Evolutionary conservation across 1,284 basidiomycete species (phyloP), one percentile per base, ranked within the genome.

Genomic region (Ceratobasidium sp.): DNA sequence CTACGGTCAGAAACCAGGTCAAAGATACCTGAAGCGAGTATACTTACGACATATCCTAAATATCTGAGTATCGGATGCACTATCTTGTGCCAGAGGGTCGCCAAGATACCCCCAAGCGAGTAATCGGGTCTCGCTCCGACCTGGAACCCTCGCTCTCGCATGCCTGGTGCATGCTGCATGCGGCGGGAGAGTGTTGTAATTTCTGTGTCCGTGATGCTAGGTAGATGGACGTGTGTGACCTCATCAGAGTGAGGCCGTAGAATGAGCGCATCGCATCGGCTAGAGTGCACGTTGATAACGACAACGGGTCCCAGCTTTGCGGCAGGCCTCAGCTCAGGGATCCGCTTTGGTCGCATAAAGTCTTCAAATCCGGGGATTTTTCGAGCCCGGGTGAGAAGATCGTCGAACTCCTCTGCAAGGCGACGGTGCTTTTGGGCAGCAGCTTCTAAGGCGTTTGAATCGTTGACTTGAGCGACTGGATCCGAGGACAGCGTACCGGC

Each of bases 251-350:
- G 51, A 5, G 73, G 56, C 5, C 47, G 73, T 53, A 78, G 75
- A 19, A 80, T 75, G 31, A 83, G 73, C 9, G 82, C 82, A 78
- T 83, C 82, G 65, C 80, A 80, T 9, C 79, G 77, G 9, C 69
- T 65, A 9, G 67, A 47, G 59, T 77, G 67, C 19, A 76, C 78
- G 72, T 82, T 83, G 22, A 84, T 66, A 31, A 83, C 64, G 36
- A 83, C 79, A 22, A 84, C 76, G 3, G 81, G 81, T 3, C 83
- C 82, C 33, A 78, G 27, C 22, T 64, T 51, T 22, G 81, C 78
- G 41, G 80, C 76, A 27, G 76, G 33, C 44, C 56, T 73, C 5
- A 80, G 76, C 17, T 72, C 60, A 2, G 62, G 69, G 53, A 76
- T 77, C 33, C 51, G 59, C n/a, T 53, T 75, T 27, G 79, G 79